phyloP scores from a whole-genome alignment of 164 flowering plant species.

The Chimonanthus salicifolius region DNA sequence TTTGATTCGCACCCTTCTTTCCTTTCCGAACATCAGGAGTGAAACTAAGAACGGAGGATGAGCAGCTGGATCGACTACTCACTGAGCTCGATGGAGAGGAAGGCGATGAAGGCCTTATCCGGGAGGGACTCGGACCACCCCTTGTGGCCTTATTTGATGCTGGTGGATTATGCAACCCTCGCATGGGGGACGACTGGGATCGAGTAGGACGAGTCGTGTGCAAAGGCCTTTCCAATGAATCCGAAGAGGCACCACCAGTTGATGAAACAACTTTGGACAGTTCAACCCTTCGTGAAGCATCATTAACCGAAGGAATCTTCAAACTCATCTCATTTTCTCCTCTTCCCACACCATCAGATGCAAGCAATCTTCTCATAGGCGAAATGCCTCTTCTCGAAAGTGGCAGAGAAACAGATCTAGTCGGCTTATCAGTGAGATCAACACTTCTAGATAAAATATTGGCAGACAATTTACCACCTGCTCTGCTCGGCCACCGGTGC shows the following conservation, averaged over 20 bases:
- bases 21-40: slow-evolving; percentile 65
- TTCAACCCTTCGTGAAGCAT: slow-evolving; percentile 19
- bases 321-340: slow-evolving; percentile 23
- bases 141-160: slow-evolving; percentile 55
- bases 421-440: slow-evolving; percentile 47
- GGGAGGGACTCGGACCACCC: slow-evolving; percentile 62
- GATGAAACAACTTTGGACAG: slow-evolving; percentile 18
- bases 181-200: slow-evolving; percentile 26
- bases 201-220: slow-evolving; percentile 17
- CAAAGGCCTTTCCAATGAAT: slow-evolving; percentile 34
- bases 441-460: slow-evolving; percentile 37
- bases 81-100: slow-evolving; percentile 18
- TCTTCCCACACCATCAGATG: slow-evolving; percentile 28
- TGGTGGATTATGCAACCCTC: slow-evolving; percentile 41
- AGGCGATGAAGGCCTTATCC: slow-evolving; percentile 47
- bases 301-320: slow-evolving; percentile 25
- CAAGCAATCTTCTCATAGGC: slow-evolving; percentile 38
- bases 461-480: slow-evolving; percentile 46
- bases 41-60: slow-evolving; percentile 80
- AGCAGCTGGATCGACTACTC: slow-evolving; percentile 39
- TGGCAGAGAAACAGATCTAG: slow-evolving; percentile 23
- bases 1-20: slow-evolving; percentile 52
- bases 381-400: slow-evolving; percentile 35
- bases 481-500: slow-evolving; percentile 76
- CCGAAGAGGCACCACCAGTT: slow-evolving; percentile 12